These are phyloP conservation scores for Wallacemonas collosoma DNA, from an alignment of 208 protist genomes.

Conservation along the genomic window DNA sequence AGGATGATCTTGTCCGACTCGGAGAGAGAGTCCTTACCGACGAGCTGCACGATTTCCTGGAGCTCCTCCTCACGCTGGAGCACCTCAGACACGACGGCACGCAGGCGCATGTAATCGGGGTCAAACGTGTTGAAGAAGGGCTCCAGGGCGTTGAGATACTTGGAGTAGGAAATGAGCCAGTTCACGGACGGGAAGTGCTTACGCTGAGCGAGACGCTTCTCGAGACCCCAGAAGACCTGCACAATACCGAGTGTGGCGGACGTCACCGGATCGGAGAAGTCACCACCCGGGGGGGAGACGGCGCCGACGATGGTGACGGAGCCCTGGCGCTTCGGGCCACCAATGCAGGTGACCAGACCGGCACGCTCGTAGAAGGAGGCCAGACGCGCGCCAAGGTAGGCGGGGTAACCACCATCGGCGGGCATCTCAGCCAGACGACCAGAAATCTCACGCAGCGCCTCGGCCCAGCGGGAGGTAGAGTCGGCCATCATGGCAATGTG, in stretches of 20 bases:
- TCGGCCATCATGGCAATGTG: conserved; percentile 99
- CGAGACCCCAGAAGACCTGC: conserved; percentile 99
- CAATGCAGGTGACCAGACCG: conserved; percentile 95
- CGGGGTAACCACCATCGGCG: conserved; percentile 99
- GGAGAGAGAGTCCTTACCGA: conserved; percentile 99
- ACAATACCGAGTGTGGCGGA: conserved; percentile 99
- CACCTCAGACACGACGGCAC: conserved; percentile 94
- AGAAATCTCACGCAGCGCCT: conserved; percentile 99
- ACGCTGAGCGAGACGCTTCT: conserved; percentile 99
- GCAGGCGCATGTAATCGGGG: conserved; percentile 95
- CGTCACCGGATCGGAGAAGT: conserved; percentile 99
- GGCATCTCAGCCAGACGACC: conserved; percentile 99
- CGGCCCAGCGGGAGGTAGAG: conserved; percentile 99
- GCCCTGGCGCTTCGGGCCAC: conserved; percentile 95
- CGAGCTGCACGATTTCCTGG: conserved; percentile 99
- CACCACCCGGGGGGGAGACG: conserved; percentile 99
- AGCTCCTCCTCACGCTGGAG: conserved; percentile 99
- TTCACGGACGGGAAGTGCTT: conserved; percentile 99
- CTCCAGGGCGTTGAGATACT: conserved; percentile 98
- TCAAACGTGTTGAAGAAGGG: conserved; percentile 97
- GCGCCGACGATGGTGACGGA: conserved; percentile 99
- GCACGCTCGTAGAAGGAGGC: conserved; percentile 99
- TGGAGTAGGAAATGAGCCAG: conserved; percentile 99
- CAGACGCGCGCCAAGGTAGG: conserved; percentile 99
- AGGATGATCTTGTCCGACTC: conserved; percentile 99